Conservation (phyloP, 257 asterid genomes). For the Ocimum tenuiflorum region DNA sequence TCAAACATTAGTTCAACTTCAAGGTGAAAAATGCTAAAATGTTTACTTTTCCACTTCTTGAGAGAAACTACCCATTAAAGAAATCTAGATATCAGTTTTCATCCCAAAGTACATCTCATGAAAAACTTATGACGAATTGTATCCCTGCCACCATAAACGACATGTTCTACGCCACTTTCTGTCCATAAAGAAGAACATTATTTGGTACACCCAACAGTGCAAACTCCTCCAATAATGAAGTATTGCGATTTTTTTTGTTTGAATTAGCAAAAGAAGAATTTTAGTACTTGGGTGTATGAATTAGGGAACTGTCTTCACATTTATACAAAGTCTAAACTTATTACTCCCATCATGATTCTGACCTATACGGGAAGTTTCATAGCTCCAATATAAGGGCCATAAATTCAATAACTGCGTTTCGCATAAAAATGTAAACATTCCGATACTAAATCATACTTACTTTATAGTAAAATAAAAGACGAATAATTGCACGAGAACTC, state of each 20-base stretch:
- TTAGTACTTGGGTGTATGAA: background rate
- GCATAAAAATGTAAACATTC: background rate
- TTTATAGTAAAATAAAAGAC: background rate
- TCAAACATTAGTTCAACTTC: no score
- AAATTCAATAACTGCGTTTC: no score
- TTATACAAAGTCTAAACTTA: background rate
- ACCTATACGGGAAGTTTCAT: no score
- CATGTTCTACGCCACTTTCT: no score
- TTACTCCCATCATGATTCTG: no score
- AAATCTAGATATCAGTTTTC: no score
- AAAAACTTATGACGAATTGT: no score
- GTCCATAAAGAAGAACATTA: background rate
- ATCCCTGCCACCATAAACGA: no score
- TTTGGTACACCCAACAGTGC: background rate
- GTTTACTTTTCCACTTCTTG: background rate
- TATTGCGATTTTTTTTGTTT: background rate
- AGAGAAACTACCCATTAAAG: background rate
- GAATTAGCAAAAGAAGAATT: background rate
- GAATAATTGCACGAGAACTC: background rate
- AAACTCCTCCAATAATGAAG: background rate
- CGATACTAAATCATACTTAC: no score
- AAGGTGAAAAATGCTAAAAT: background rate
- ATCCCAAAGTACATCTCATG: no score
- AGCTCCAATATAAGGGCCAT: no score
- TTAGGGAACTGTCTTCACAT: background rate